A percentile compares a stretch with the other conserved stretches of the same genome.
Conservation (phyloP, 176 grass and related monocot species). For the Paspalum notatum region DNA sequence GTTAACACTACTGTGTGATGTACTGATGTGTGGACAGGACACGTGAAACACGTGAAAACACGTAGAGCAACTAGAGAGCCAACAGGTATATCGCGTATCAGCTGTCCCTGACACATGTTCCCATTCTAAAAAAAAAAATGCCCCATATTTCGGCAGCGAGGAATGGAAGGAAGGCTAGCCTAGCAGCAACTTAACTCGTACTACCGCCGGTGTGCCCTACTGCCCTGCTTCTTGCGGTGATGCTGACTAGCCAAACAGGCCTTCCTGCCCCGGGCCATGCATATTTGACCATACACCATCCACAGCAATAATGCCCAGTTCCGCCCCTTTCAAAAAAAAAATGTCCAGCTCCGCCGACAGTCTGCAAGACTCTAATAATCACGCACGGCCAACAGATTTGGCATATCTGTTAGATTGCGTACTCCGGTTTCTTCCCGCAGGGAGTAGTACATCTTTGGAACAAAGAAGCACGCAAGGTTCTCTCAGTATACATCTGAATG, state of each 20-base stretch:
- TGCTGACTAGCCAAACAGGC: not conserved
- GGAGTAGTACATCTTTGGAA: not conserved
- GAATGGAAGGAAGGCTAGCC: not conserved
- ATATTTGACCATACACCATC: not conserved
- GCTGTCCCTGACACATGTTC: not conserved
- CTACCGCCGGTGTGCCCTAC: too few relatives aligned
- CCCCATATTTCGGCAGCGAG: not conserved
- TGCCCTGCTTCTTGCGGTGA: not conserved
- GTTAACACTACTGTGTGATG: too few relatives aligned
- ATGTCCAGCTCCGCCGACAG: not conserved
- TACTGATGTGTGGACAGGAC: too few relatives aligned
- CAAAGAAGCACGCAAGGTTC: conserved; percentile 38
- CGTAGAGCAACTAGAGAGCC: not conserved
- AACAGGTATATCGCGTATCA: not conserved
- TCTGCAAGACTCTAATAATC: too few relatives aligned
- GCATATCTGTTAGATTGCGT: not conserved
- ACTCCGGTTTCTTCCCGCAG: not conserved
- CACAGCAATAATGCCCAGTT: too few relatives aligned
- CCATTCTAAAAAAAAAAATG: not conserved
- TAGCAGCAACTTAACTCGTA: not conserved
- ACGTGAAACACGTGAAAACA: too few relatives aligned
- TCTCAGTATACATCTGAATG: not conserved
- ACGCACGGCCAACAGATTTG: not conserved
- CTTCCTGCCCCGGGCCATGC: not conserved
- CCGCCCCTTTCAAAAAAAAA: too few relatives aligned